phyloP scores from a whole-genome alignment of 768 basidiomycete species.

The Suillus decipiens region DNA sequence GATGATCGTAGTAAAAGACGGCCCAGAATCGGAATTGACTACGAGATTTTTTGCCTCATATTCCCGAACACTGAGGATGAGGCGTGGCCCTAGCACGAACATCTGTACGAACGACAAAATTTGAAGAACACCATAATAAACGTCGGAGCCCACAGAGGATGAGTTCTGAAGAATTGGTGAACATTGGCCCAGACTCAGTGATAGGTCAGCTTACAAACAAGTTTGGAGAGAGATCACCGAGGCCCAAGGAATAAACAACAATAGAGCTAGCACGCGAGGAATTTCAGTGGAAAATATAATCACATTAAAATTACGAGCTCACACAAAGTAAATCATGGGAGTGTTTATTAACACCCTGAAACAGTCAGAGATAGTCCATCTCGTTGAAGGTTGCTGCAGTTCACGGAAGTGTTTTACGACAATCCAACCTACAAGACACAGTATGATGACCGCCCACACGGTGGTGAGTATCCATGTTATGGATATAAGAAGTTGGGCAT shows the following conservation, averaged over 20 bases:
- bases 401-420: slow-evolving; percentile 5
- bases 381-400: neutral
- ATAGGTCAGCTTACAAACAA: neutral
- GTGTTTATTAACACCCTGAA: neutral
- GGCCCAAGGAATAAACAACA: neutral
- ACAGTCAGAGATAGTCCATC: neutral
- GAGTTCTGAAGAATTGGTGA: neutral
- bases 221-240: neutral
- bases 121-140: neutral
- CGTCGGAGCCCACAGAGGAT: neutral
- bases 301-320: neutral
- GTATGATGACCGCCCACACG: neutral
- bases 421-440: slow-evolving; percentile 2
- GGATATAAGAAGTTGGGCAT: neutral
- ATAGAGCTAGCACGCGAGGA: neutral
- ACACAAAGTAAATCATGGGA: neutral
- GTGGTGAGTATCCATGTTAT: neutral
- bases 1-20: neutral
- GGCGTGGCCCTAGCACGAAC: slow-evolving; percentile 1
- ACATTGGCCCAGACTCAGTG: neutral
- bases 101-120: neutral
- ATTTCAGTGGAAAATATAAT: neutral
- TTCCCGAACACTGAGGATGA: neutral
- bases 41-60: neutral
- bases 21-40: neutral